A percentile compares a stretch with the other conserved stretches of the same genome.
phyloP scores from a whole-genome alignment of 164 flowering plant genomes.

The Dillenia turbinata region DNA sequence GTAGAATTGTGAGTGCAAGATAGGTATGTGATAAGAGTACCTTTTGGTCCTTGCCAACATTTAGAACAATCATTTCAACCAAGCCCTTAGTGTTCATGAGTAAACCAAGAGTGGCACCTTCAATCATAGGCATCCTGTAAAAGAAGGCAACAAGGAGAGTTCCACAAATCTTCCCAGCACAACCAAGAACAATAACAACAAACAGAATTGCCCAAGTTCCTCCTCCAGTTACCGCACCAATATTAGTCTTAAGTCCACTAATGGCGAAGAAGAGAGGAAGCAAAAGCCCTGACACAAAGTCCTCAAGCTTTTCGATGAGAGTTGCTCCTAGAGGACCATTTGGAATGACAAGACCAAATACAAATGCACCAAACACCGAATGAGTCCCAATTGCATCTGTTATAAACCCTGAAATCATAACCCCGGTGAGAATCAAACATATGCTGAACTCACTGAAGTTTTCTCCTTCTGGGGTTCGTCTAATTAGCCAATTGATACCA shows the following conservation, averaged over 20 bases:
- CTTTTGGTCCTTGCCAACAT: constrained; percentile 30
- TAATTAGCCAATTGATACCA: constrained; percentile 23
- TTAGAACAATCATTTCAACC: constrained; percentile 37
- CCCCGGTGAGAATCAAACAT: constrained; percentile 28
- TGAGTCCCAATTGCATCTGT: constrained; percentile 47
- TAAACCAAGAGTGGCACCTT: constrained; percentile 35
- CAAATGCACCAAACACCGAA: constrained; percentile 43
- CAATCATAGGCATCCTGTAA: constrained; percentile 24
- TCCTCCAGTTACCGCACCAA: neutral
- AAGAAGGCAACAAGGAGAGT: constrained; percentile 20
- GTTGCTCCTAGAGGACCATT: constrained; percentile 31
- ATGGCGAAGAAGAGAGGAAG: constrained; percentile 37
- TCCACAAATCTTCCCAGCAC: constrained; percentile 22
- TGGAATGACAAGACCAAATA: constrained; percentile 47
- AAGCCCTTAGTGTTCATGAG: constrained; percentile 63
- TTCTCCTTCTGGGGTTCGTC: constrained; percentile 24
- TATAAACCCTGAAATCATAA: constrained; percentile 31
- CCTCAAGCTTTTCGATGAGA: constrained; percentile 43
- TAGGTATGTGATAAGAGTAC: constrained; percentile 1
- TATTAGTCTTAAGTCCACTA: constrained; percentile 29
- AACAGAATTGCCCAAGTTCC: neutral
- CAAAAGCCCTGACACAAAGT: constrained; percentile 35
- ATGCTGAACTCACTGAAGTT: constrained; percentile 25
- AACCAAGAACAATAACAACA: constrained; percentile 10
- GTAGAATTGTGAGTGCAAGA: too few species aligned